phyloP scores from a whole-genome alignment of 2,329 filamentous ascomycete genomes.

The Cladorrhinum sp. region DNA sequence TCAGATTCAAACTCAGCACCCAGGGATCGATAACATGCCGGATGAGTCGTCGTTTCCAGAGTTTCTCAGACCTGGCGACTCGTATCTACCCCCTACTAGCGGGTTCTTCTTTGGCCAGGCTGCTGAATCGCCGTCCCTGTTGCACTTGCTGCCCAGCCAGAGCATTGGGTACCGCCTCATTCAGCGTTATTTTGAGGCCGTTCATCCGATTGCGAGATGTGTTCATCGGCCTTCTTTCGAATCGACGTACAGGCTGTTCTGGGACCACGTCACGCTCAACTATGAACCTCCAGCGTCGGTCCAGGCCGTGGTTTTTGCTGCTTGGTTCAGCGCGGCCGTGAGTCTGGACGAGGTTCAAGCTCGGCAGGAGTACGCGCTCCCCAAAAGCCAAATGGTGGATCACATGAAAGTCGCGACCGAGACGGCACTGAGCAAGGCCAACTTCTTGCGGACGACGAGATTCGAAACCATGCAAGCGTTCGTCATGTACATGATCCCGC shows the following conservation, averaged over 20 bases:
- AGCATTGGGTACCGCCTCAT: conserved; percentile 59
- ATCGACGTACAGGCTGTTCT: conserved; percentile 61
- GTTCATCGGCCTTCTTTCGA: conserved; percentile 67
- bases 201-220: conserved; percentile 66
- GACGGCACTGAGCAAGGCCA: conserved; percentile 63
- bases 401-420: conserved; percentile 66
- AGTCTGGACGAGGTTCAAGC: conserved; percentile 59
- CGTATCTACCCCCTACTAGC: conserved; percentile 66
- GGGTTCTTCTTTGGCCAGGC: conserved; percentile 63
- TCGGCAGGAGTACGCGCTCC: conserved; percentile 48
- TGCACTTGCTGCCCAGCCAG: conserved; percentile 59
- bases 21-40: conserved; percentile 9
- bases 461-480: conserved; percentile 75
- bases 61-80: conserved; percentile 61
- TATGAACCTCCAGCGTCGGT: conserved; percentile 61
- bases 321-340: conserved; percentile 65
- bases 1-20: conserved; percentile 4
- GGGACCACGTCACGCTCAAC: conserved; percentile 56
- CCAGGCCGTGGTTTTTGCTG: conserved; percentile 67
- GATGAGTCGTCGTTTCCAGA: conserved; percentile 36
- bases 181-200: conserved; percentile 63
- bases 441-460: conserved; percentile 67
- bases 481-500: conserved; percentile 71
- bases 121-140: conserved; percentile 46
- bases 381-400: conserved; percentile 56